These are phyloP conservation scores for Acacia concinna DNA, from an alignment of 331 rosid species.

Conservation along the genomic window DNA sequence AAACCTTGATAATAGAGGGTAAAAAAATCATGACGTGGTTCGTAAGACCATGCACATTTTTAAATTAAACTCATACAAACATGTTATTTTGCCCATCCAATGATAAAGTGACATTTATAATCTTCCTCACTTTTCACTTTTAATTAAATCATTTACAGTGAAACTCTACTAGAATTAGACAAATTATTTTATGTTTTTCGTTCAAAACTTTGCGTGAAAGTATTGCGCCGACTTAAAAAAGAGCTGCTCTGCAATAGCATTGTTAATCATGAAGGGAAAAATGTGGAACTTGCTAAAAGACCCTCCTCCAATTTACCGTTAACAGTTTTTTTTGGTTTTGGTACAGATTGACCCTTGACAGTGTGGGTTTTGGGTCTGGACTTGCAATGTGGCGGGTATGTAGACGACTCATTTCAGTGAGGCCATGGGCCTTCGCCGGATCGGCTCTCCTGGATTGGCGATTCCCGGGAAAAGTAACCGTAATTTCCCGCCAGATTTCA, in stretches of 20 bases:
- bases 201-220: not conserved
- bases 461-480: constrained; percentile 5
- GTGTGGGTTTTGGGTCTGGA: not conserved
- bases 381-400: no score
- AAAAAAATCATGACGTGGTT: not conserved
- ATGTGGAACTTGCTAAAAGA: not conserved
- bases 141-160: no score
- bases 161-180: not conserved
- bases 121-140: not conserved
- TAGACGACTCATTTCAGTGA: not conserved
- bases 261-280: not conserved
- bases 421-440: not conserved
- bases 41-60: not conserved
- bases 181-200: no score
- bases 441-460: not conserved
- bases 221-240: not conserved
- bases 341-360: not conserved
- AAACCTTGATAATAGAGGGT: no score
- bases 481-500: constrained; percentile 29
- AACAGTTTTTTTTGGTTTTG: not conserved
- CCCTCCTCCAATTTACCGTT: not conserved
- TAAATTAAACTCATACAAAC: not conserved
- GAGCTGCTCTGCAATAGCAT: not conserved
- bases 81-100: not conserved
- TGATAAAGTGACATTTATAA: no score